phyloP scores from a whole-genome alignment of 1,284 basidiomycete species.

The Schizophyllum amplum region DNA sequence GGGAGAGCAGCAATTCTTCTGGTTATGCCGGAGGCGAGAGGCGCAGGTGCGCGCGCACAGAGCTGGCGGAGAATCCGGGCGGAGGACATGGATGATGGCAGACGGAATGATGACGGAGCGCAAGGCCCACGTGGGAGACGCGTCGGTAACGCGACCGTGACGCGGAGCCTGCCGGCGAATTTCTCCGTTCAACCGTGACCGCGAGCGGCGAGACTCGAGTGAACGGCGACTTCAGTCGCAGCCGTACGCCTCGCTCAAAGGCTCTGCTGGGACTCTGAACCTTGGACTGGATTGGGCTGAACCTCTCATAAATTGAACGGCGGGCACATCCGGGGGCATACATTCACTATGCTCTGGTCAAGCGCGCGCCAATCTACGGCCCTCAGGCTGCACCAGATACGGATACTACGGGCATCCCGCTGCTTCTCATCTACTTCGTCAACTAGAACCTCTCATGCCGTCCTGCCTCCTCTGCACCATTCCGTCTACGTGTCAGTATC shows the following conservation, averaged over 20 bases:
- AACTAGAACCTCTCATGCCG: neutral
- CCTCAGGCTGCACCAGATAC: neutral
- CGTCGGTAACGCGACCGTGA: neutral
- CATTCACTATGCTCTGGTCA: neutral
- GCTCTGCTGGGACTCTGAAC: too few species aligned
- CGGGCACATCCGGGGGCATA: too few species aligned
- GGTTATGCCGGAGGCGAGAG: neutral
- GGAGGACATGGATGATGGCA: neutral
- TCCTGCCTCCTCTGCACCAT: constrained; percentile 12
- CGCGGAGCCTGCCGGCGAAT: neutral
- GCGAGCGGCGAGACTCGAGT: too few species aligned
- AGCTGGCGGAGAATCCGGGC: neutral
- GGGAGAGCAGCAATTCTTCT: neutral
- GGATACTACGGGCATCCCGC: neutral
- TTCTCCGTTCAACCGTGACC: neutral
- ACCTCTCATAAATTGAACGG: too few species aligned
- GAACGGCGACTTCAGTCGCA: too few species aligned
- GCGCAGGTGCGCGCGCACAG: neutral
- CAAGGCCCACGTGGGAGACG: neutral
- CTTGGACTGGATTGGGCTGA: too few species aligned
- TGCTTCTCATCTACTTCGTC: neutral
- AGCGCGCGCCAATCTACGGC: neutral
- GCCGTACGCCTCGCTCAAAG: too few species aligned
- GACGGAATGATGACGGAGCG: neutral
- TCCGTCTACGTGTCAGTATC: constrained; percentile 80